Evolutionary conservation across 352 stramenopile species (phyloP), one percentile per base, ranked within the genome.

Genomic region (Aphanomyces stellatus): DNA sequence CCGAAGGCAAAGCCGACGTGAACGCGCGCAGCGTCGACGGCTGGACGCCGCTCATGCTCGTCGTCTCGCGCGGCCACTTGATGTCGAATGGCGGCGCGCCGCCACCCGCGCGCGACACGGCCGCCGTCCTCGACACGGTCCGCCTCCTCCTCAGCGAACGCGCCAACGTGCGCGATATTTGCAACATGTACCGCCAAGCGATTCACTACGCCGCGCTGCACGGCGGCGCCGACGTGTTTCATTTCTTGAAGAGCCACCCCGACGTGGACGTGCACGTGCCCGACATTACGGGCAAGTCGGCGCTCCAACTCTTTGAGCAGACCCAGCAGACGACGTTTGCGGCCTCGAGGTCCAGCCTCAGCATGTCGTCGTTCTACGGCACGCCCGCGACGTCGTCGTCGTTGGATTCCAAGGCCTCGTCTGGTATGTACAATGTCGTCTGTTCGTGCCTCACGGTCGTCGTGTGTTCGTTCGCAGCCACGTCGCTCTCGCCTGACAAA

Each of bases 201-300:
- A 72, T 95, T 19, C 85, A 95, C 62, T 93, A 89, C 57, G 87
- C 83, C 15, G 82, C 82, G 5, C 61, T 88, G 37, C 81, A 82
- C 64, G 84, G 84, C 1, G 81, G 77, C n/a, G 63, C 73, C 8
- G 77, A 79, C 17, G 69, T 90, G 17, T 93, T 82, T 34, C 60
- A 81, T 0, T 83, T 77, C 65, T 25, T 95, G 73, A 74, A 65
- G 3, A 63, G 72, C 17, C 51, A 74, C 4, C 48, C 60, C 5
- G 80, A 82, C 51, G 69, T 69, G 7, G 75, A 88, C 48, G 73
- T 75, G 2, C 74, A 78, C 24, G 60, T 41, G 6, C 60, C 41
- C n/a, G 86, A 95, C 63, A 74, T 95, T 24, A 86, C 76, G 53
- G 86, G 86, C n/a, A 75, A 85, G 35, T 80, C 82, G 3, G 77